phyloP scores from a whole-genome alignment of 352 stramenopile species.

The Globisporangium canariense region DNA sequence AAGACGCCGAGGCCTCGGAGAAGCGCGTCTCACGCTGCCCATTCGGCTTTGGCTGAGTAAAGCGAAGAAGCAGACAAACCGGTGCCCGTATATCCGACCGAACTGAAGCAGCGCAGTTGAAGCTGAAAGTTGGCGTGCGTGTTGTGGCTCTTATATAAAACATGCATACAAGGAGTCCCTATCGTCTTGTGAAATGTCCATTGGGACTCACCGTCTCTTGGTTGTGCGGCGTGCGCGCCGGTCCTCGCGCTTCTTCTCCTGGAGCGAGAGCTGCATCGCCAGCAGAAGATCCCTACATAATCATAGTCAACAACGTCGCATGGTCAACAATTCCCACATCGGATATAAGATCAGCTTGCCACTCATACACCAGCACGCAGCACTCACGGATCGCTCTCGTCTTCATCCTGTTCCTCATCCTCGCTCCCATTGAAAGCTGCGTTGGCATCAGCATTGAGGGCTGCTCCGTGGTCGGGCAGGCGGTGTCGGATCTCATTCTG shows the following conservation, averaged over 20 bases:
- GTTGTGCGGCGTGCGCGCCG: conserved; percentile 37
- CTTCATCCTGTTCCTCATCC: conserved; percentile 18
- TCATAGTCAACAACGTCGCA: not conserved
- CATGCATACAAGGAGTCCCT: not conserved
- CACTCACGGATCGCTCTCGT: conserved; percentile 54
- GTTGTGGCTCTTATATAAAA: not conserved
- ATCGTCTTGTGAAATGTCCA: no score
- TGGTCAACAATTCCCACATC: not conserved
- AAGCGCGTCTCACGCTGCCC: conserved; percentile 60
- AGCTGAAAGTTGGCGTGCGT: not conserved
- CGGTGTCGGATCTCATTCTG: conserved; percentile 80
- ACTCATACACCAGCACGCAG: not conserved
- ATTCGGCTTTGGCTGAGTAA: conserved; percentile 40
- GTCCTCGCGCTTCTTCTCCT: conserved; percentile 67
- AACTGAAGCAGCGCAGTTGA: not conserved
- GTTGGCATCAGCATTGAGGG: conserved; percentile 7
- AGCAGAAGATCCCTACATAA: conserved; percentile 43
- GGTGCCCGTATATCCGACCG: not conserved
- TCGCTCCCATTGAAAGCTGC: conserved; percentile 2
- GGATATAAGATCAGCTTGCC: not conserved
- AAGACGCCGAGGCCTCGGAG: conserved; percentile 35
- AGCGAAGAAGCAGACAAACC: not conserved
- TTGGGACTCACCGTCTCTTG: conserved; percentile 28
- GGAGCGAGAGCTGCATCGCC: conserved; percentile 50
- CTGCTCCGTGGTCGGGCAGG: conserved; percentile 11